phyloP scores from a whole-genome alignment of 345 rosid species.

The Mangifera indica region DNA sequence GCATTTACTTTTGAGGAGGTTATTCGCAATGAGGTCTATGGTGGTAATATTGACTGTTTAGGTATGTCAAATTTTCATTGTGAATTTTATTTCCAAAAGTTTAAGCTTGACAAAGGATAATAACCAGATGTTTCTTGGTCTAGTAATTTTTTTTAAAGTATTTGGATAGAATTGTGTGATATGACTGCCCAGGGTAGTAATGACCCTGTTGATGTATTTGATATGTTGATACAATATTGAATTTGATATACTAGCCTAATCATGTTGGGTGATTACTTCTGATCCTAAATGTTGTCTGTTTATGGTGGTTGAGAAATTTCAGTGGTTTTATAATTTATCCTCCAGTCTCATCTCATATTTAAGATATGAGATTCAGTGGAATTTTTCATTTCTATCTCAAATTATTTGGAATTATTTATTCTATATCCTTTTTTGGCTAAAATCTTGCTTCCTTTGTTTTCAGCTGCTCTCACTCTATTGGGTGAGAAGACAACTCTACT shows the following conservation, averaged over 20 bases:
- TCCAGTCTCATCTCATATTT: neutral
- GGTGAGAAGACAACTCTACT: slow-evolving; percentile 99
- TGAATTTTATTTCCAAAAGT: neutral
- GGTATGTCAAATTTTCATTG: slow-evolving; percentile 43
- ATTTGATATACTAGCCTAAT: neutral
- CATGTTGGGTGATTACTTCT: neutral
- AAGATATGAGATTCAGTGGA: neutral
- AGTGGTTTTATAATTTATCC: neutral
- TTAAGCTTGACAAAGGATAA: neutral
- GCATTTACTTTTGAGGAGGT: slow-evolving; percentile 90
- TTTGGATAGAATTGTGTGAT: too few relatives aligned
- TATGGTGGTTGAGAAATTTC: neutral
- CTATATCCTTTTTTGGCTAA: slow-evolving; percentile 14
- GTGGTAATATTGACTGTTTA: slow-evolving; percentile 73
- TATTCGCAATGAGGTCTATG: slow-evolving; percentile 73
- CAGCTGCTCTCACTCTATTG: slow-evolving; percentile 82
- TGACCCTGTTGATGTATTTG: neutral
- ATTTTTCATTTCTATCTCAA: slow-evolving; percentile 4
- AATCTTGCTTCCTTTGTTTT: slow-evolving; percentile 29
- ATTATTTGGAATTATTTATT: slow-evolving; percentile 11
- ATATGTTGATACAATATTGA: neutral
- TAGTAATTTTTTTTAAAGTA: neutral
- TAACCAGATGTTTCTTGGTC: neutral
- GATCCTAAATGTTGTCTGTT: neutral
- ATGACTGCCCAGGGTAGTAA: neutral